Base-by-base conservation (phyloP, 2,329 filamentous ascomycete genomes). In the Spiromastix sp. region DNA sequence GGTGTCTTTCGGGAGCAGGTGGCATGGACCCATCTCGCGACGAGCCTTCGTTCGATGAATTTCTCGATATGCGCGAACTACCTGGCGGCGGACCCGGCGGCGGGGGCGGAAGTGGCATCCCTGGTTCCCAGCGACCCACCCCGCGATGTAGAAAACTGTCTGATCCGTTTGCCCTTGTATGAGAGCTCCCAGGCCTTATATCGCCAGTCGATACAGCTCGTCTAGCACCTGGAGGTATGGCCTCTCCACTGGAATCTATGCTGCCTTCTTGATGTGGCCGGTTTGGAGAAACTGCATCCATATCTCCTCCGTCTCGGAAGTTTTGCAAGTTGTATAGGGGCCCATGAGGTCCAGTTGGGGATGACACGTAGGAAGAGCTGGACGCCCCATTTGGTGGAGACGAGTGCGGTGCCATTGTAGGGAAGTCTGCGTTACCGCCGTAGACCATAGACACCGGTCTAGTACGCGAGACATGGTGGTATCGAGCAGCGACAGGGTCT, bases 51-150 rank as follows among this genome's bases (percentile, higher is more conserved):
- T 28, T 32, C 15, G 35, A 32, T n/a, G 24, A 22, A 12, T 30
- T 19, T 8, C 20, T 26, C 21, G 25, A 21, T 13, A 19, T 17
- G 11, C n/a, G 16, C 10, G n/a, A 12, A 26, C 20, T 44, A 26
- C 50, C 43, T 4, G 63, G 63, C 12, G 64, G 64, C 16, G 64
- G 64, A 2, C 63, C 61, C 21, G 64, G 63, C 33, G 64, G 64
- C 7, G 64, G 64, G 22, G 63, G 63, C 18, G 64, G 64, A 20
- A 67, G 54, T 18, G 63, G 61, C 62, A 66, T 64, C 13, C 63
- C 63, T 13, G 59, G 59, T 31, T 51, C 56, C 64, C 63, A 66
- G 32, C 54, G 42, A 42, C 36, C 27, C 38, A 46, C 30, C 48
- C 49, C 25, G 52, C 15, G 27, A 32, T 4, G 28, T 18, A 13